Evolutionary conservation across 495 filamentous ascomycete genomes (phyloP), one percentile per base, ranked within the genome.

Genomic region (Penicillium dipodomyicola): DNA sequence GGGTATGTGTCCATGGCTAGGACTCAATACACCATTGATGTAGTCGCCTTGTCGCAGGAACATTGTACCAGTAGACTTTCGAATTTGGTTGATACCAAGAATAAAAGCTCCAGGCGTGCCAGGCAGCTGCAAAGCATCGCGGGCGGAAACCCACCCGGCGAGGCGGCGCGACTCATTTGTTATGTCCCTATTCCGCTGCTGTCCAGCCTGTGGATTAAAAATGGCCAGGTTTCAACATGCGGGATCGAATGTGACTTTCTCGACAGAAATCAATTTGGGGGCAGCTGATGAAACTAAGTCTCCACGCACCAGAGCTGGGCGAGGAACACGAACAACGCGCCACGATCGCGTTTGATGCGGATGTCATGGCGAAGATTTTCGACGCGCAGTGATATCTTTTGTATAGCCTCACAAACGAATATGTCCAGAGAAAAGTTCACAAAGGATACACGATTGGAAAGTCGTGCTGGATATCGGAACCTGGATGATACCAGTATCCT

Each of bases 1-100:
- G 71, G 66, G 0, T 80, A 80, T 58, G 55, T 58, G 15, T 72
- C 60, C 19, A 71, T 76, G 62, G 70, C 63, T 33, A 73, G 54
- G 7, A 72, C 64, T 10, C 68, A 77, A 22, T 60, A 63, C 23
- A 55, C 51, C 3, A 67, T 76, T 50, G 72, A 78, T 40, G 59
- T 62, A 27, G 43, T 76, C 12, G 49, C 42, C 11, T 58, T 51
- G 22, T 37, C 15, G 5, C 14, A 37, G 72, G 41, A 69, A 75
- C 23, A 45, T 58, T 10, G 14, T 55, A 70, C 33, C 65, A 66
- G 0, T 62, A 69, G 10, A 11, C 30, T 33, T 11, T 50, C 46
- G 9, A 40, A 12, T 17, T 15, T 65, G 2, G 39, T 45, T 11
- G 32, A 27, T 17, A 70, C 73, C 10, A 50, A 56, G n/a, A 57